A percentile compares a stretch with the other conserved stretches of the same genome.
phyloP scores from a whole-genome alignment of 352 stramenopile species.

The Phytophthora tubulina region DNA sequence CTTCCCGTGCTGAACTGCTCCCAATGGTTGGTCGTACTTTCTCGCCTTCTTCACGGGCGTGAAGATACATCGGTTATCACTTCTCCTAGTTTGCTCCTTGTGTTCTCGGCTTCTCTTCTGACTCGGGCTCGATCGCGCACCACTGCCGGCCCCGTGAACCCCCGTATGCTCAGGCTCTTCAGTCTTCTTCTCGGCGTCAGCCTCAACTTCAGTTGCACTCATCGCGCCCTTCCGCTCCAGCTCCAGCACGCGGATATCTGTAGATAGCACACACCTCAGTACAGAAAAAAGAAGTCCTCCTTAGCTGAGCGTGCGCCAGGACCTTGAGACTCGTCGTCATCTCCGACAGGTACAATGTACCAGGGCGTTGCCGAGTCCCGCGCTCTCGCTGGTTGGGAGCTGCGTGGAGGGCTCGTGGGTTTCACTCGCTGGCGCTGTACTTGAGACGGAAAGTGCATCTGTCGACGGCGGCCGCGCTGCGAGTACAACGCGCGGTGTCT shows the following conservation, averaged over 20 bases:
- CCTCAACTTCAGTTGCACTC: background rate
- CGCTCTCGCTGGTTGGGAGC: conserved; percentile 23
- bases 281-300: too few relatives aligned
- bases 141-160: background rate
- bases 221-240: conserved; percentile 44
- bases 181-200: background rate
- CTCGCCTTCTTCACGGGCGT: conserved; percentile 64
- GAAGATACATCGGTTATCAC: conserved; percentile 54
- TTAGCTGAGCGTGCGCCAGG: too few relatives aligned
- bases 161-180: background rate
- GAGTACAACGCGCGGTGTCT: conserved; percentile 63
- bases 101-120: conserved; percentile 12
- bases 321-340: conserved; percentile 67
- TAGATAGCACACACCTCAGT: conserved; percentile 1
- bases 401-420: conserved; percentile 18
- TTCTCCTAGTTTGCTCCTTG: conserved; percentile 14
- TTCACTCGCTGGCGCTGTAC: conserved; percentile 46
- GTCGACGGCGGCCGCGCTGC: conserved; percentile 49
- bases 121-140: conserved; percentile 6
- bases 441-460: conserved; percentile 67
- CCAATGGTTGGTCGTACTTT: conserved; percentile 23
- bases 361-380: conserved; percentile 47
- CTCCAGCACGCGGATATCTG: conserved; percentile 69
- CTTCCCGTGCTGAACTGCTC: conserved; percentile 9
- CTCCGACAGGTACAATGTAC: conserved; percentile 62